phyloP scores from a whole-genome alignment of 2,329 filamentous ascomycete species.

The Botrytis medusae region DNA sequence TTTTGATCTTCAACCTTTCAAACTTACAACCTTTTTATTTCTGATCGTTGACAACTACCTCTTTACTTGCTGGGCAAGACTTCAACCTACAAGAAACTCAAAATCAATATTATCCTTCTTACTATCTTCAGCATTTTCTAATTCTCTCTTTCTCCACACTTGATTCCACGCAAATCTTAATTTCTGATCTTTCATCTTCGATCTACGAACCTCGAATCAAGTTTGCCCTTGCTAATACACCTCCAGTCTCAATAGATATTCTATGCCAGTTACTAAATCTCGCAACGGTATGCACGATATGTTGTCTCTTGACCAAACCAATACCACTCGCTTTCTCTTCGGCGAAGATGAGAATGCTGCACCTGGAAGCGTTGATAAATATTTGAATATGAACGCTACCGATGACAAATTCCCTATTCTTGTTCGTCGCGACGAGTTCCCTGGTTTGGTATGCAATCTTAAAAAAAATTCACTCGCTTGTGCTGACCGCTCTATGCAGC shows the following conservation, averaged over 20 bases:
- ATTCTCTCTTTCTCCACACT: conserved; percentile 1
- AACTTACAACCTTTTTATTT: conserved; percentile 11
- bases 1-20: conserved; percentile 14
- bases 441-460: conserved; percentile 36
- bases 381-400: conserved; percentile 68
- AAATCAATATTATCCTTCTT: conserved; percentile 8
- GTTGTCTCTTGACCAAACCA: conserved; percentile 71
- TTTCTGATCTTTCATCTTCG: conserved; percentile 9
- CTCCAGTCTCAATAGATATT: conserved; percentile 80
- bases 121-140: conserved; percentile 17
- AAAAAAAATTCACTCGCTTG: conserved; percentile 16
- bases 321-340: conserved; percentile 83
- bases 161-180: not conserved
- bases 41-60: conserved; percentile 3
- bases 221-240: conserved; percentile 29
- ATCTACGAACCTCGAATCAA: conserved; percentile 17
- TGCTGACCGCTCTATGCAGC: conserved; percentile 54
- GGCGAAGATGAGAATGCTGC: conserved; percentile 65
- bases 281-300: conserved; percentile 67
- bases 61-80: conserved; percentile 20
- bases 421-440: conserved; percentile 58
- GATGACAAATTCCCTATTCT: conserved; percentile 88
- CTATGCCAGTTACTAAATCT: conserved; percentile 80
- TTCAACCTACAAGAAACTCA: not conserved
- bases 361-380: conserved; percentile 61